Conservation (phyloP, 345 rosid genomes). For the Hibiscus trionum region DNA sequence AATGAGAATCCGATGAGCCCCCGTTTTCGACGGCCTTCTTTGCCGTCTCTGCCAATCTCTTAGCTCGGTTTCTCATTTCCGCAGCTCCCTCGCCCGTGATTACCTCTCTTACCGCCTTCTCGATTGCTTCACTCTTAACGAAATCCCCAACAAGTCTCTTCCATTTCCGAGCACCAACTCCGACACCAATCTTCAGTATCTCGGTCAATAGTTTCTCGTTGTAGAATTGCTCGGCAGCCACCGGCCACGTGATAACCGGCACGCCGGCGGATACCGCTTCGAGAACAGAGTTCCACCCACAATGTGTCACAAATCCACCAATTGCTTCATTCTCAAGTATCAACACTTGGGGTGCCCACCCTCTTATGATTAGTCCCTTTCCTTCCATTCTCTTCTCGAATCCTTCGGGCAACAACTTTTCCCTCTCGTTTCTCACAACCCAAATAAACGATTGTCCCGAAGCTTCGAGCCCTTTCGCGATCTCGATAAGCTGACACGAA, state of each 20-base stretch:
- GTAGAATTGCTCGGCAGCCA: conserved; percentile 43
- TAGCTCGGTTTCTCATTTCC: conserved; percentile 22
- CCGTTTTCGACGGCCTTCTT: conserved; percentile 26
- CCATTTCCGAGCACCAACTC: conserved; percentile 31
- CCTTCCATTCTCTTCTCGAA: conserved; percentile 18
- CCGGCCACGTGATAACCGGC: conserved; percentile 42
- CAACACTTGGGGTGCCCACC: conserved; percentile 39
- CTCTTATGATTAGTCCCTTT: conserved; percentile 40
- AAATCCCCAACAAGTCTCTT: conserved; percentile 10
- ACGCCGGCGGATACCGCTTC: not conserved
- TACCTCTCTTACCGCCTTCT: conserved; percentile 28
- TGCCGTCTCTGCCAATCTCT: conserved; percentile 11
- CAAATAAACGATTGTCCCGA: conserved; percentile 32
- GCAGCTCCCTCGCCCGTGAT: conserved; percentile 24
- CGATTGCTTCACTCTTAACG: conserved; percentile 31
- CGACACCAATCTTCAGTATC: conserved; percentile 32
- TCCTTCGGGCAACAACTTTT: not conserved
- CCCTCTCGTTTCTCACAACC: not conserved
- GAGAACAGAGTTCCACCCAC: not conserved
- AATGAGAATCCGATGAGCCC: conserved; percentile 26
- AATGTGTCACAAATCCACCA: not conserved
- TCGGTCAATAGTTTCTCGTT: conserved; percentile 41
- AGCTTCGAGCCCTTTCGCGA: conserved; percentile 33
- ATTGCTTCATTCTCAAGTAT: not conserved
- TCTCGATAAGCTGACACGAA: conserved; percentile 28